Evolutionary conservation across 352 stramenopile genomes (phyloP).

Genomic region (Phytopythium helicoides): DNA sequence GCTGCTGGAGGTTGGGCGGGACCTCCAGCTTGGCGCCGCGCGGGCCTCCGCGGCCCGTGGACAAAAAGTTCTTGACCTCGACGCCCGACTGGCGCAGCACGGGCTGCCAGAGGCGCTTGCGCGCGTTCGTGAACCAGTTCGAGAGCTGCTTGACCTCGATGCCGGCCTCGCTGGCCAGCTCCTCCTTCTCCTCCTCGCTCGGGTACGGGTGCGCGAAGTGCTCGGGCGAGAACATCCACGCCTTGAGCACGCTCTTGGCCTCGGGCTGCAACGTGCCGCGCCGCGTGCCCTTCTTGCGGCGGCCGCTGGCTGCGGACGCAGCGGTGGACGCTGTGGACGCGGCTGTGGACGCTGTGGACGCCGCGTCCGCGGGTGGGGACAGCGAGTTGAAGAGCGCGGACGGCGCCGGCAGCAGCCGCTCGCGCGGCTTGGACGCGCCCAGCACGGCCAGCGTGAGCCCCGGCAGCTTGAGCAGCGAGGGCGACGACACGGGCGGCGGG

Average conservation of each 20-base stretch:
- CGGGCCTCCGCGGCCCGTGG: slow-evolving; percentile 73
- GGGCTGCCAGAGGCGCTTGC: slow-evolving; percentile 84
- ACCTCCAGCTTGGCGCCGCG: slow-evolving; percentile 80
- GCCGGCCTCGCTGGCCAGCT: slow-evolving; percentile 69
- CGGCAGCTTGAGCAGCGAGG: slow-evolving; percentile 49
- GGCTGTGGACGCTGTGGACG: too few relatives aligned
- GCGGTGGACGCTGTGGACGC: slow-evolving; percentile 19
- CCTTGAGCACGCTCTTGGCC: slow-evolving; percentile 85
- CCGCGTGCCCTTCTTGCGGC: slow-evolving; percentile 79
- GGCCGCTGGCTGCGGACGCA: slow-evolving; percentile 8
- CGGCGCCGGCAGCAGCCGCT: slow-evolving; percentile 55
- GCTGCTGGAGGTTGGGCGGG: slow-evolving; percentile 50
- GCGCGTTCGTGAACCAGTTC: slow-evolving; percentile 90
- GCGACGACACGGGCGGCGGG: slow-evolving; percentile 30
- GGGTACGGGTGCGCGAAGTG: slow-evolving; percentile 87
- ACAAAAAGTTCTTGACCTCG: slow-evolving; percentile 89
- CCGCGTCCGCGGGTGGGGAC: too few relatives aligned
- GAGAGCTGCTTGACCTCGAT: slow-evolving; percentile 89
- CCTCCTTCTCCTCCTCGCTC: slow-evolving; percentile 87
- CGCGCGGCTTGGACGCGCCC: slow-evolving; percentile 26
- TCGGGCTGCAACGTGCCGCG: slow-evolving; percentile 79
- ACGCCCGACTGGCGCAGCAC: slow-evolving; percentile 83
- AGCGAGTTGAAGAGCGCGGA: slow-evolving; percentile 41
- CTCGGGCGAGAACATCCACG: slow-evolving; percentile 88
- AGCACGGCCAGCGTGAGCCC: slow-evolving; percentile 67